These are phyloP conservation scores for Chloromonas sp. DNA, from an alignment of 163 green algal genomes.

Conservation along the genomic window DNA sequence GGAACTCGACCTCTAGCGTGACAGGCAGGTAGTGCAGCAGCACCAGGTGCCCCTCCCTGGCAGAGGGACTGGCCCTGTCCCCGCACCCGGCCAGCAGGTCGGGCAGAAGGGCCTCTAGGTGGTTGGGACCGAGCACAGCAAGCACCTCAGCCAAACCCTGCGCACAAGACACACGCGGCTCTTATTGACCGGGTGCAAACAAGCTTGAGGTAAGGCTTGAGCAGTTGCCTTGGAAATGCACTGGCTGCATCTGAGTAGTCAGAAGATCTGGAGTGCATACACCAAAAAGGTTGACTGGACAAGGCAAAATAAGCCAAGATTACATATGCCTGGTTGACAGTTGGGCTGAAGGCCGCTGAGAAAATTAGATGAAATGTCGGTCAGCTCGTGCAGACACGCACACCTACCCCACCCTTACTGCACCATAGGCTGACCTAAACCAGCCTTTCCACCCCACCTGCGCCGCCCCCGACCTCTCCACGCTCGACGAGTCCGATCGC, in stretches of 20 bases:
- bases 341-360: too few relatives aligned
- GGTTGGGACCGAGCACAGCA: slow-evolving; percentile 66
- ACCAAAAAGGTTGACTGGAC: too few relatives aligned
- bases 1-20: slow-evolving; percentile 68
- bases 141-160: slow-evolving; percentile 94
- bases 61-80: slow-evolving; percentile 40
- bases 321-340: too few relatives aligned
- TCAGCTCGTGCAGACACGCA: neutral
- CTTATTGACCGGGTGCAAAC: neutral
- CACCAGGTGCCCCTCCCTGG: slow-evolving; percentile 87
- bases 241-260: too few relatives aligned
- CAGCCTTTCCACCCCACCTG: slow-evolving; percentile 17
- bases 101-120: slow-evolving; percentile 80
- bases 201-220: neutral
- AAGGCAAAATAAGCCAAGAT: too few relatives aligned
- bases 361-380: neutral
- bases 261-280: too few relatives aligned
- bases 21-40: slow-evolving; percentile 88
- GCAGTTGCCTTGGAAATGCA: too few relatives aligned
- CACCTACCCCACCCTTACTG: neutral
- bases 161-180: neutral
- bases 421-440: too few relatives aligned
- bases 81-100: slow-evolving; percentile 69
- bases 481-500: slow-evolving; percentile 65
- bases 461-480: slow-evolving; percentile 89